A percentile compares a stretch with the other conserved stretches of the same genome.
These are phyloP conservation scores for Xanthoparmelia taractica DNA, from an alignment of 495 filamentous ascomycete genomes.

Conservation along the genomic window DNA sequence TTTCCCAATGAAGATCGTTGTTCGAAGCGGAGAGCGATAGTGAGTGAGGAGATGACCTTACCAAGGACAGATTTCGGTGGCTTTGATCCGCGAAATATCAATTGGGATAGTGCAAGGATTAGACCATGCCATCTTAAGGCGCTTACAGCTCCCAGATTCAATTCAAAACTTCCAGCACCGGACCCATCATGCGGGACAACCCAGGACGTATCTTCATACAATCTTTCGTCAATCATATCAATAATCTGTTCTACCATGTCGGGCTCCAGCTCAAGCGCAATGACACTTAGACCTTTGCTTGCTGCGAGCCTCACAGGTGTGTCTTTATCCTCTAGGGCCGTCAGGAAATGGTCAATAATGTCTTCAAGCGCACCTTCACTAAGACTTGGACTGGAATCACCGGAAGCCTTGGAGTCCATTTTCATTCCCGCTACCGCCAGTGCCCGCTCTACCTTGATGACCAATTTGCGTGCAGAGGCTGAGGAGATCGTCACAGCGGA, in stretches of 20 bases:
- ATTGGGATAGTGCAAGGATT: slow-evolving; percentile 76
- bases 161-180: slow-evolving; percentile 26
- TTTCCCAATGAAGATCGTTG: slow-evolving; percentile 71
- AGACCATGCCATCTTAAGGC: slow-evolving; percentile 85
- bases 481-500: slow-evolving; percentile 46
- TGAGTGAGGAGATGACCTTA: slow-evolving; percentile 60
- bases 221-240: slow-evolving; percentile 74
- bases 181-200: slow-evolving; percentile 29
- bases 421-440: slow-evolving; percentile 41
- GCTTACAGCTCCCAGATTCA: slow-evolving; percentile 65
- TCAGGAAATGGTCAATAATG: slow-evolving; percentile 63
- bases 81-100: slow-evolving; percentile 70
- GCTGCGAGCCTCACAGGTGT: slow-evolving; percentile 83
- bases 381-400: slow-evolving; percentile 26
- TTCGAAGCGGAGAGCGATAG: slow-evolving; percentile 75
- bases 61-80: slow-evolving; percentile 59
- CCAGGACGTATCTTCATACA: slow-evolving; percentile 72
- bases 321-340: slow-evolving; percentile 67
- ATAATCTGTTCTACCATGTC: slow-evolving; percentile 80
- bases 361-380: slow-evolving; percentile 58
- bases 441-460: slow-evolving; percentile 75
- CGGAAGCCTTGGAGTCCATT: slow-evolving; percentile 37
- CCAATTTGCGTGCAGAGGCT: slow-evolving; percentile 66
- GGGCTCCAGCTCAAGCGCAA: slow-evolving; percentile 66
- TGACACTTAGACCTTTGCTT: slow-evolving; percentile 83